A percentile compares a stretch with the other conserved stretches of the same genome.
phyloP scores from a whole-genome alignment of 2,329 filamentous ascomycete species.

The Exophiala lecanii-corni region DNA sequence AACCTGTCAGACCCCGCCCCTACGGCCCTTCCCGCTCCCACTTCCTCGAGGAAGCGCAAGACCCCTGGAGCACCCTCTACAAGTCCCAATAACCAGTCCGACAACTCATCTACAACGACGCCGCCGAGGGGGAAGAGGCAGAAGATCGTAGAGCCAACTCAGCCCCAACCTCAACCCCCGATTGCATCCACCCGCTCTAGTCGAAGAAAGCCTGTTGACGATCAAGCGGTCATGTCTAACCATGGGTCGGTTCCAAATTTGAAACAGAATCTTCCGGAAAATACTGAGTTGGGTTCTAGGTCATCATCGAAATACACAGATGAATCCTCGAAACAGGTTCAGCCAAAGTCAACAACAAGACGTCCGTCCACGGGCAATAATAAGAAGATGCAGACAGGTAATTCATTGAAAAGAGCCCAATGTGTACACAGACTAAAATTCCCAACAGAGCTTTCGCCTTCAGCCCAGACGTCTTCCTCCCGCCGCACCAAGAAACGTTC shows the following conservation, averaged over 20 bases:
- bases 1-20: slow-evolving; percentile 25
- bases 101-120: slow-evolving; percentile 32
- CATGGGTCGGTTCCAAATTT: slow-evolving; percentile 17
- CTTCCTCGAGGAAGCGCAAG: slow-evolving; percentile 66
- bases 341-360: slow-evolving; percentile 60
- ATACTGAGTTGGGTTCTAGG: slow-evolving; percentile 38
- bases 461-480: slow-evolving; percentile 32
- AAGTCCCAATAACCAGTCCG: slow-evolving; percentile 36
- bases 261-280: slow-evolving; percentile 16
- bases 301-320: slow-evolving; percentile 62
- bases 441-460: slow-evolving; percentile 31
- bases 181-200: slow-evolving; percentile 12
- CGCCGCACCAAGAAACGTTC: slow-evolving; percentile 52
- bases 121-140: slow-evolving; percentile 69
- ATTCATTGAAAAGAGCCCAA: slow-evolving; percentile 35
- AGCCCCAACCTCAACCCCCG: slow-evolving; percentile 35
- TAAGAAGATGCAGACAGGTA: slow-evolving; percentile 61
- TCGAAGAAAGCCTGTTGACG: slow-evolving; percentile 13
- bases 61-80: slow-evolving; percentile 51
- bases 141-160: slow-evolving; percentile 52
- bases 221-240: slow-evolving; percentile 33
- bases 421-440: slow-evolving; percentile 6
- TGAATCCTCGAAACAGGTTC: slow-evolving; percentile 52
- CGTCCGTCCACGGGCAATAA: slow-evolving; percentile 64
- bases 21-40: slow-evolving; percentile 36